Evolutionary conservation across 2,329 filamentous ascomycete genomes (phyloP), one percentile per base, ranked within the genome.

Genomic region (Arthrobotrys entomopaga): DNA sequence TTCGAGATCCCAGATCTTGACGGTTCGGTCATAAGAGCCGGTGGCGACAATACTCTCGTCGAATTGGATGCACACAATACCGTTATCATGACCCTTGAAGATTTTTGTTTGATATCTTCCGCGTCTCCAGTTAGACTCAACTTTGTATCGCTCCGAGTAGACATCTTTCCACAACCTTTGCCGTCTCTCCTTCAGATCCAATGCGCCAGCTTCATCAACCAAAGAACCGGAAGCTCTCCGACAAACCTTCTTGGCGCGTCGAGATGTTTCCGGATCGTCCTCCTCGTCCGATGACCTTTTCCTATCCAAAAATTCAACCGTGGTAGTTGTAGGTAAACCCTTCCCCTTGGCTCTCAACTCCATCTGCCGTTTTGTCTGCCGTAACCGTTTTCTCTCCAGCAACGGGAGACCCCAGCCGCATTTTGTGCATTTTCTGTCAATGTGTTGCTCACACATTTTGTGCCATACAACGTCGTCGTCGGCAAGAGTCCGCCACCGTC

Each of bases 391-490:
- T 78, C 92, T 87, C 80, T 99, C 95, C 58, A 99, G 83, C 66
- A 96, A 83, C 15, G 95, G 95, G 73, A 99, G 82, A 1, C 95
- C 95, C 92, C 93, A 98, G 22, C 95, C 94, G 80, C 95, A 99
- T 80, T 95, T 96, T 72, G 89, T 93, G 81, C 93, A 97, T 80
- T 96, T 96, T 74, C 92, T 86, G 80, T 96, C 92, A 78, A 97
- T 96, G 81, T 97, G 93, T 80, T 98, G 94, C 81, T 97, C 93
- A 80, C 95, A 99, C 93, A 98, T 97, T 77, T 90, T 91, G 80
- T 97, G 91, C 95, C 95, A 99, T 2, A 99, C 94, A 7, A 96
- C 91, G 81, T 99, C 94, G 80, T 97, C 94, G 79, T 98, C 95
- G n/a, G 95, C 94, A 46, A 99, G 84, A 67, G 87, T 87, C 76